Conservation (phyloP, 805 yeast species). For the Torulaspora franciscae region DNA sequence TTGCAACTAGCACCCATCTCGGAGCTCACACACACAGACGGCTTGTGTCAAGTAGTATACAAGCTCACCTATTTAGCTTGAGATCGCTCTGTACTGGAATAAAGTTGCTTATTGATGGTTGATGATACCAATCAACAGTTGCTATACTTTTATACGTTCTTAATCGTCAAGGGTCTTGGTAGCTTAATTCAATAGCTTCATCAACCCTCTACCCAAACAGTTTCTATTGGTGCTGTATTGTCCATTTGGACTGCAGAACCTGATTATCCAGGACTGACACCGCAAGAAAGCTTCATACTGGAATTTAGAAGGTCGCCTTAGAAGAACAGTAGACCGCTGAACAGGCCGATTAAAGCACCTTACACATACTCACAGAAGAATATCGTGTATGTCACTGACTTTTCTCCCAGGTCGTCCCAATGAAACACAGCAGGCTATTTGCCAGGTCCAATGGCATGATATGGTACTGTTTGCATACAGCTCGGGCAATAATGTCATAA, state of each 20-base stretch:
- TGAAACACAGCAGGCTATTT: constrained; percentile 47
- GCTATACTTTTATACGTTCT: constrained; percentile 11
- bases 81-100: no score
- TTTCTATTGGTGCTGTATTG: no score
- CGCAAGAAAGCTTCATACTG: not conserved
- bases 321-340: no score
- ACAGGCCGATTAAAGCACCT: not conserved
- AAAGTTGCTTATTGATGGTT: no score
- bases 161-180: not conserved
- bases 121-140: not conserved
- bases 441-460: constrained; percentile 61
- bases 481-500: constrained; percentile 82
- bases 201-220: no score
- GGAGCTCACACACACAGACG: not conserved
- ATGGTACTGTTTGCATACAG: constrained; percentile 67
- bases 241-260: no score
- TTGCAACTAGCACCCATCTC: constrained; percentile 76
- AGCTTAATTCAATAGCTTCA: not conserved
- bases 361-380: not conserved
- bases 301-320: not conserved
- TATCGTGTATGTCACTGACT: constrained; percentile 49
- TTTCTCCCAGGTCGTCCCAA: constrained; percentile 87
- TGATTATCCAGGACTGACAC: not conserved
- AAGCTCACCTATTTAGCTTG: no score
- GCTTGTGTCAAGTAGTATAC: no score